Conservation (phyloP, 2,329 filamentous ascomycete genomes). For the Talaromyces sp. region DNA sequence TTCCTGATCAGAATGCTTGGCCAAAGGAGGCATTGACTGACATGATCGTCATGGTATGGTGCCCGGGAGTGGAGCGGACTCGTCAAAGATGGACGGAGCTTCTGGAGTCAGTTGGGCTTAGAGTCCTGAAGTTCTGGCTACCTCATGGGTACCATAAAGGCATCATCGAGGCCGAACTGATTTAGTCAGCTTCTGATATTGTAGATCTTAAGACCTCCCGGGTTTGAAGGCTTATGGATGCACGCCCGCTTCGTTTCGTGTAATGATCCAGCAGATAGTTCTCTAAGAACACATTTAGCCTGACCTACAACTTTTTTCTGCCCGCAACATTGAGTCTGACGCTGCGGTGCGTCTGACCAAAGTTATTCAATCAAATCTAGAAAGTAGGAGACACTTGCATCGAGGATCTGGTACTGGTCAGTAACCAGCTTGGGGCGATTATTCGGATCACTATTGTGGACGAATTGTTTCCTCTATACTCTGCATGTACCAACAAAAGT, state of each 20-base stretch:
- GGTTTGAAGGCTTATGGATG: background rate
- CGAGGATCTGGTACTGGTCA: background rate
- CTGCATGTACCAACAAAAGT: background rate
- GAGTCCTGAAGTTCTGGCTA: constrained; percentile 27
- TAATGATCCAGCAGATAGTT: background rate
- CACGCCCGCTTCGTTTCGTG: background rate
- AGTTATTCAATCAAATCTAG: background rate
- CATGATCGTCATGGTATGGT: constrained; percentile 20
- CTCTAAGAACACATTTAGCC: background rate
- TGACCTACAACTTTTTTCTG: background rate
- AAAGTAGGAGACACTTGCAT: background rate
- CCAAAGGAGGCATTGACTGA: constrained; percentile 26
- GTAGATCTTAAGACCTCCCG: background rate
- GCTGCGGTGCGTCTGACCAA: background rate
- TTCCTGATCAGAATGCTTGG: constrained; percentile 34
- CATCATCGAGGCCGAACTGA: constrained; percentile 5
- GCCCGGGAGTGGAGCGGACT: constrained; percentile 5
- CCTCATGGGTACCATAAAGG: constrained; percentile 7
- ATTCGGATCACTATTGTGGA: background rate
- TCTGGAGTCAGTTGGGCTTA: constrained; percentile 22
- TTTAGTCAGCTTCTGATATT: background rate
- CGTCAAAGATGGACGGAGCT: constrained; percentile 10
- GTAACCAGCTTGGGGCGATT: background rate
- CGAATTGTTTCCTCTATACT: background rate
- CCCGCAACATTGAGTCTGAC: background rate